A percentile compares a stretch with the other conserved stretches of the same genome.
Evolutionary conservation across 2,329 filamentous ascomycete genomes (phyloP).

Genomic region (Colletotrichum lindemuthianum): DNA sequence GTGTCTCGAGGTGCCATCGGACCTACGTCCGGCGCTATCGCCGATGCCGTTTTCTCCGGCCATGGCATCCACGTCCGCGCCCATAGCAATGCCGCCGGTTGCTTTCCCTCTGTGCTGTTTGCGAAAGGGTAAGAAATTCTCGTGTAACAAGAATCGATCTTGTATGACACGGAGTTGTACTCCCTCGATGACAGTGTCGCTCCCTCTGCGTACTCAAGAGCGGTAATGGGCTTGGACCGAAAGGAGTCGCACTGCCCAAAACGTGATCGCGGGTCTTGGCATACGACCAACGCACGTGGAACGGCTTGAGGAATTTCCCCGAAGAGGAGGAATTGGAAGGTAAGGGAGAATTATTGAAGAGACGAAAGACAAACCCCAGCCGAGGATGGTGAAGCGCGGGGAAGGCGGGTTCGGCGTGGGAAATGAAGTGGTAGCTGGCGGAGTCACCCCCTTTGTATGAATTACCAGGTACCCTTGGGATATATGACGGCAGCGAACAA

Average conservation of each 20-base stretch:
- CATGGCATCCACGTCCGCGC: conserved; percentile 24
- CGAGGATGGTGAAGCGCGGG: background rate
- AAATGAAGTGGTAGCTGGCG: background rate
- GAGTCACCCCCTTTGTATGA: conserved; percentile 7
- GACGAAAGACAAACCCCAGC: background rate
- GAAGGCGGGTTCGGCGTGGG: background rate
- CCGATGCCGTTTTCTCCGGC: conserved; percentile 24
- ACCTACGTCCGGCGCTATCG: conserved; percentile 20
- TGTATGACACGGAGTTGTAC: no score
- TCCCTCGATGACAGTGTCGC: no score
- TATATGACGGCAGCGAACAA: background rate
- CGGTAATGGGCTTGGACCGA: background rate
- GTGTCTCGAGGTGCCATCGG: conserved; percentile 4
- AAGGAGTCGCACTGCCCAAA: conserved; percentile 5
- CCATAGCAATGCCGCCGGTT: conserved; percentile 5
- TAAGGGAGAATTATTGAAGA: background rate
- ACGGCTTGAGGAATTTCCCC: conserved; percentile 1
- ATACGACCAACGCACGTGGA: conserved; percentile 7
- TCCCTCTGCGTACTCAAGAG: background rate
- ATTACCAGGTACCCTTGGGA: background rate
- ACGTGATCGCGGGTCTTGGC: conserved; percentile 4
- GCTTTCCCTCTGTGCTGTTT: background rate
- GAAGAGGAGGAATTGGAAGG: background rate
- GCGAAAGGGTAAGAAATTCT: background rate
- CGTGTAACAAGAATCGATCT: no score